These are phyloP conservation scores for Candida quercuum DNA, from an alignment of 805 yeast genomes.

Conservation along the genomic window DNA sequence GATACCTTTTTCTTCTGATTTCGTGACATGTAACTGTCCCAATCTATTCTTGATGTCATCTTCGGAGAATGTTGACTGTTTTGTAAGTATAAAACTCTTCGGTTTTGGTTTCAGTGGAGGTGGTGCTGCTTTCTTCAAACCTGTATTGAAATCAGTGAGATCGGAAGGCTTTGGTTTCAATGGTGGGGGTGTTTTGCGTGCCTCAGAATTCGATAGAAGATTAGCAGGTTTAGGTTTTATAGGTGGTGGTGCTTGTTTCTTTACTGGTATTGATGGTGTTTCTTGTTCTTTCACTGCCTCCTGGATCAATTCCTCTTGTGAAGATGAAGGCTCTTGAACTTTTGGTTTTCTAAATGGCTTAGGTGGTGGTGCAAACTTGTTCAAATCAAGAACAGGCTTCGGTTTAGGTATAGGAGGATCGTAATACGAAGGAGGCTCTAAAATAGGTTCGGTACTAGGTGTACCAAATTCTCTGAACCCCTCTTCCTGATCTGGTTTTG, in stretches of 20 bases:
- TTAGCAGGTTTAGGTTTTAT: no score
- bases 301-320: no score
- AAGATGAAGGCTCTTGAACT: not conserved
- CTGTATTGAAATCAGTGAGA: slow-evolving; percentile 3
- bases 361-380: slow-evolving; percentile 19
- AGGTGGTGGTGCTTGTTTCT: not conserved
- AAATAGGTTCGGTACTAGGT: no score
- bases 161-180: slow-evolving; percentile 10
- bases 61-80: slow-evolving; percentile 2
- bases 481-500: no score
- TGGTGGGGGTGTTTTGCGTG: slow-evolving; percentile 8
- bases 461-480: slow-evolving; percentile 1
- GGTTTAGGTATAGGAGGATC: not conserved
- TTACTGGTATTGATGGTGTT: slow-evolving; percentile 1
- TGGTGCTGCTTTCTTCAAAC: slow-evolving; percentile 11
- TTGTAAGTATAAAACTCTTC: slow-evolving; percentile 3
- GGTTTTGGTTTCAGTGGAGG: slow-evolving; percentile 28
- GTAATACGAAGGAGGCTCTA: no score
- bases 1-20: slow-evolving; percentile 12
- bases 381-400: not conserved
- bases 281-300: no score
- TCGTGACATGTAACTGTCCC: not conserved
- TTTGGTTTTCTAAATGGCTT: slow-evolving; percentile 13
- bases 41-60: not conserved
- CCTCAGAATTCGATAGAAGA: no score